phyloP scores from a whole-genome alignment of 129 eudicot species.

The Flaveria linearis region DNA sequence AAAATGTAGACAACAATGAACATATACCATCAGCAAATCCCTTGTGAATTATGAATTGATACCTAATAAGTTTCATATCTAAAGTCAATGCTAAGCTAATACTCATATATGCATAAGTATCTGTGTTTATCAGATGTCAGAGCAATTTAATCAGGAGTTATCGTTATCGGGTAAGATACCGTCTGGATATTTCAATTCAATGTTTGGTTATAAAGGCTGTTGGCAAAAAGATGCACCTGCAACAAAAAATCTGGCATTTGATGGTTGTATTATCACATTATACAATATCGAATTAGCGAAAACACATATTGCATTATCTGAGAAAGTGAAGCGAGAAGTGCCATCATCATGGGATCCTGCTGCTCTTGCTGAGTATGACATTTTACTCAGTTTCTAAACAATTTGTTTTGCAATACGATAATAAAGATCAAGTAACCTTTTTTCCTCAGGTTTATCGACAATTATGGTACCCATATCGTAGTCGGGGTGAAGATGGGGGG shows the following conservation, averaged over 20 bases:
- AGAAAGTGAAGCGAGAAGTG: constrained; percentile 76
- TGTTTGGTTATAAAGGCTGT: constrained; percentile 80
- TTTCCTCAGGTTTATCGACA: constrained; percentile 80
- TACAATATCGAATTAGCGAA: constrained; percentile 77
- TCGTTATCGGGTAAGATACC: constrained; percentile 90
- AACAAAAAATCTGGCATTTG: constrained; percentile 82
- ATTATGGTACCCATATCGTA: constrained; percentile 88
- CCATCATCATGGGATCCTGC: constrained; percentile 92
- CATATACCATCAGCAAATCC: neutral
- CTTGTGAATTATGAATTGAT: neutral
- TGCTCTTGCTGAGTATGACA: constrained; percentile 84
- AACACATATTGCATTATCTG: constrained; percentile 70
- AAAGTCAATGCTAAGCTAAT: constrained; percentile 15
- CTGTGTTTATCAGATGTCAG: constrained; percentile 69
- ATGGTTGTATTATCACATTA: constrained; percentile 82
- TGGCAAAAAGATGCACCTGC: constrained; percentile 91
- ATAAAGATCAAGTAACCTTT: constrained; percentile 8
- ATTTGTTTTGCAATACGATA: neutral
- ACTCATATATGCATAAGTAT: neutral
- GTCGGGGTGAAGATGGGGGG: constrained; percentile 99
- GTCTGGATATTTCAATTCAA: constrained; percentile 73
- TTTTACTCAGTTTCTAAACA: constrained; percentile 1
- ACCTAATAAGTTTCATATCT: constrained; percentile 11
- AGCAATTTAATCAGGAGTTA: constrained; percentile 81
- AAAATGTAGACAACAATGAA: neutral